Evolutionary conservation across 1,139 yeast species (phyloP).

Genomic region (Hyphopichia burtonii): DNA sequence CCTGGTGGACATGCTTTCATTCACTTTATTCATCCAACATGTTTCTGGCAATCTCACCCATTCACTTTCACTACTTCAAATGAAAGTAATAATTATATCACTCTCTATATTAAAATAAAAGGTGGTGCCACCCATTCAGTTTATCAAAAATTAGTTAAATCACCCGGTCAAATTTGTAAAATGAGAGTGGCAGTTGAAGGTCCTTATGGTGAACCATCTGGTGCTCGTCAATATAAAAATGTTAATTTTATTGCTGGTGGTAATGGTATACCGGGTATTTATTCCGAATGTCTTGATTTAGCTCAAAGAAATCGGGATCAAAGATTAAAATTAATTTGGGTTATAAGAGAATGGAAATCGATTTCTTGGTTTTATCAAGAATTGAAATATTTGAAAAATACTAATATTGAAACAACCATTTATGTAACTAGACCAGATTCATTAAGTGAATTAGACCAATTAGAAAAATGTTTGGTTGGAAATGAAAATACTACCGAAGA

Average conservation of each 20-base stretch:
- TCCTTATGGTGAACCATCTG: constrained; percentile 22
- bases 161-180: constrained; percentile 3
- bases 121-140: constrained; percentile 42
- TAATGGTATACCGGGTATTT: constrained; percentile 32
- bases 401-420: constrained; percentile 33
- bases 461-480: constrained; percentile 2
- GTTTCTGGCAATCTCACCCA: constrained; percentile 69
- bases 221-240: constrained; percentile 19
- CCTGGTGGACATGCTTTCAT: constrained; percentile 56
- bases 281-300: constrained; percentile 29
- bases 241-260: constrained; percentile 29
- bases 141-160: constrained; percentile 16
- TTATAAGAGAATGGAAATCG: constrained; percentile 40
- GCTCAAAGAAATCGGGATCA: constrained; percentile 9
- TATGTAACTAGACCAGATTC: constrained; percentile 25
- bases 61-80: constrained; percentile 49
- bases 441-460: neutral
- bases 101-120: constrained; percentile 45
- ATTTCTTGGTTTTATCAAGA: constrained; percentile 31
- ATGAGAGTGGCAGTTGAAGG: constrained; percentile 27
- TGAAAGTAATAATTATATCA: constrained; percentile 29
- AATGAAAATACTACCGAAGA: neutral
- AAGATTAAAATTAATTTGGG: constrained; percentile 45
- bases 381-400: constrained; percentile 23
- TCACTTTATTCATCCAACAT: constrained; percentile 45